phyloP scores from a whole-genome alignment of 306 rosid genomes.

The Prunus armeniaca region DNA sequence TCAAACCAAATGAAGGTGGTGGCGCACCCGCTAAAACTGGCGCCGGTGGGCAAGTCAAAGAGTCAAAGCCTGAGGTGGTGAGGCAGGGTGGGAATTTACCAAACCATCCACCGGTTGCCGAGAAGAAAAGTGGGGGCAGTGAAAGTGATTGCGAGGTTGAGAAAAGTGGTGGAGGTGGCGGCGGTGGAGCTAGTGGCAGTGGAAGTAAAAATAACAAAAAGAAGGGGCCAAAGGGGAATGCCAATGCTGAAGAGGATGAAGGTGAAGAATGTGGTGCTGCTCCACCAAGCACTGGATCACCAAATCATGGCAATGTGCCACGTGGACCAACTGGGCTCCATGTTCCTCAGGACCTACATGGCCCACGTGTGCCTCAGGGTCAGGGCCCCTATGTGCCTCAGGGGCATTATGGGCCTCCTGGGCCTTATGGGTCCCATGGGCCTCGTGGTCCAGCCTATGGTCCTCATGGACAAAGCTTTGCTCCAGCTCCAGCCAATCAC shows the following conservation, averaged over 20 bases:
- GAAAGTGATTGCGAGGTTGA: constrained; percentile 28
- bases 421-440: background rate
- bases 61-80: background rate
- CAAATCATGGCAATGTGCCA: background rate
- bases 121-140: constrained; percentile 9
- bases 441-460: background rate
- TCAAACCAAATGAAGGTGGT: constrained; percentile 19
- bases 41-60: background rate
- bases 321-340: background rate
- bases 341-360: background rate
- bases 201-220: constrained; percentile 47
- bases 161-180: constrained; percentile 1
- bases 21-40: constrained; percentile 26
- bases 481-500: constrained; percentile 26
- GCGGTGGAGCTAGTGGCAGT: constrained; percentile 16
- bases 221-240: constrained; percentile 46
- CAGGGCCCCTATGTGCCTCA: background rate
- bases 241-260: background rate
- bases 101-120: constrained; percentile 31
- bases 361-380: background rate
- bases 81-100: constrained; percentile 33
- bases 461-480: constrained; percentile 13
- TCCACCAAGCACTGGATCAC: constrained; percentile 30
- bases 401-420: no score
- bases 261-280: constrained; percentile 25